Evolutionary conservation across 73 alveolate species (phyloP).

Genomic region (Durusdinium trenchii): DNA sequence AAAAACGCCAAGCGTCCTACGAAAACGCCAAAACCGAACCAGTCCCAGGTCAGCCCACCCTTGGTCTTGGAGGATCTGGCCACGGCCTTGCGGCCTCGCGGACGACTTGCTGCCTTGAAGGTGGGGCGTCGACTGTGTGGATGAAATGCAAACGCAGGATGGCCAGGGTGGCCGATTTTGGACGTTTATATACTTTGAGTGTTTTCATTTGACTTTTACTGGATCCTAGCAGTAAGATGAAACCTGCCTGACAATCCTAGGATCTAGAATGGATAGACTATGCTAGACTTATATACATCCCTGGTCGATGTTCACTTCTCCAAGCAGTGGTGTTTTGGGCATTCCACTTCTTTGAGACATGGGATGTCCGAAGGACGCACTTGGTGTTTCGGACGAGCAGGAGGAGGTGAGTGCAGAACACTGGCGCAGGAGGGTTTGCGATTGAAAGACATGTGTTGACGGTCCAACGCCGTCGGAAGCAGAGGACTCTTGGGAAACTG

Average conservation of each 20-base stretch:
- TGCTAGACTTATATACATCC: too few species aligned
- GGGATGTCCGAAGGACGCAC: too few species aligned
- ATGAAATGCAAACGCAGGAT: not conserved
- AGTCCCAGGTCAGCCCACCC: not conserved
- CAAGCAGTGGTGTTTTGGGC: not conserved
- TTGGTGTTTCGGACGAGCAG: constrained; percentile 10
- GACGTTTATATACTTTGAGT: not conserved
- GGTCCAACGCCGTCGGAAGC: not conserved
- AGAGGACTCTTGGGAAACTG: not conserved
- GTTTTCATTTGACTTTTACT: not conserved
- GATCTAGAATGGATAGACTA: not conserved
- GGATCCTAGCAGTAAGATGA: not conserved
- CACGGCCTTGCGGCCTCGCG: constrained; percentile 4
- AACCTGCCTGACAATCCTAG: not conserved
- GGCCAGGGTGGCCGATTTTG: not conserved
- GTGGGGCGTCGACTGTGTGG: not conserved
- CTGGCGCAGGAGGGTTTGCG: constrained; percentile 7
- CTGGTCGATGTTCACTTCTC: not conserved
- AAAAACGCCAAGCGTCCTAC: too few species aligned
- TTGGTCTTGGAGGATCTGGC: constrained; percentile 38
- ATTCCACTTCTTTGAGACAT: too few species aligned
- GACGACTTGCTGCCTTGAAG: constrained; percentile 2
- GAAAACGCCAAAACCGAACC: not conserved
- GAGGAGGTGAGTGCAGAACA: not conserved
- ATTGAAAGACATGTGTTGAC: not conserved